Evolutionary conservation across 768 basidiomycete genomes (phyloP).

Genomic region (Paxillus rubicundulus): DNA sequence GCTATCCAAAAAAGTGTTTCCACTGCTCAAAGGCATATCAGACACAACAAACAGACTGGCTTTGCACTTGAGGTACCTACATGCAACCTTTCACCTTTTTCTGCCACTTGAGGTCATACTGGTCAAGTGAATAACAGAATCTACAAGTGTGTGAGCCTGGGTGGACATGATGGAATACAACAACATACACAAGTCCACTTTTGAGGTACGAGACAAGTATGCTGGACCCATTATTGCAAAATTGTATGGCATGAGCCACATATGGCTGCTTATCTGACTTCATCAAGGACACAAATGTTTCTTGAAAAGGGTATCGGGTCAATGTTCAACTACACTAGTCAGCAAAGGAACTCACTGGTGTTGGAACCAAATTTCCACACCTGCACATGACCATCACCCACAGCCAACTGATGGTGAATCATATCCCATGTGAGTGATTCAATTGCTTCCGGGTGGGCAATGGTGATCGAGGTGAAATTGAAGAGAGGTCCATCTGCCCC

Average conservation of each 20-base stretch:
- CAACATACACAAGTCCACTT: conserved; percentile 1
- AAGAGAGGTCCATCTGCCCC: background rate
- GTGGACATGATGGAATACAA: background rate
- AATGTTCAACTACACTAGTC: too few relatives aligned
- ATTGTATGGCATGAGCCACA: background rate
- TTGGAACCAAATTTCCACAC: background rate
- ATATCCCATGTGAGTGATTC: background rate
- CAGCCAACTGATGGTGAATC: background rate
- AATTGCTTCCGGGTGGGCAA: background rate
- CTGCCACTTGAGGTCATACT: conserved; percentile 8
- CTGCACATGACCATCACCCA: background rate
- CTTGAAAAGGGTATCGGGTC: background rate
- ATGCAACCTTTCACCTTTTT: conserved; percentile 2
- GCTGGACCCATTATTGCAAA: background rate
- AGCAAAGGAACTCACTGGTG: too few relatives aligned
- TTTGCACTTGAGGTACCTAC: background rate
- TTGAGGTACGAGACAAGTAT: conserved; percentile 3
- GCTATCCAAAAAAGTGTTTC: too few relatives aligned
- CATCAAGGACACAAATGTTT: background rate
- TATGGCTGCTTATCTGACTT: conserved; percentile 1
- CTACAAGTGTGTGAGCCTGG: background rate
- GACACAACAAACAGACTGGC: too few relatives aligned
- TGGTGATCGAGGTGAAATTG: background rate
- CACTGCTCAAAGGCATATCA: too few relatives aligned
- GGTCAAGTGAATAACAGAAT: background rate